Conservation (phyloP, 768 basidiomycete species). For the Dacryopinax primogenitus region DNA sequence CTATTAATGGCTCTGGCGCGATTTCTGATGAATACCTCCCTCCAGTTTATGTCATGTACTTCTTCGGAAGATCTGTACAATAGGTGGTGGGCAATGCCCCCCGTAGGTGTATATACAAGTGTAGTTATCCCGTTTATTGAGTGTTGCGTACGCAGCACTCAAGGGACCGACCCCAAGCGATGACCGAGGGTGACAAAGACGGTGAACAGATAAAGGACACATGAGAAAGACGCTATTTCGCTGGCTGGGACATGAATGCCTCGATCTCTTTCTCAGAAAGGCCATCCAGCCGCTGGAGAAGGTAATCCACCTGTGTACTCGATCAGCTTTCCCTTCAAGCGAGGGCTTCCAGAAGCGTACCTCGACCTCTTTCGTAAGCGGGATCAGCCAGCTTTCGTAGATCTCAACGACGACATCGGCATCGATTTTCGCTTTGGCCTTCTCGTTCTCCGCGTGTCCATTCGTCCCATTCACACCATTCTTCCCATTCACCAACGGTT, state of each 20-base stretch:
- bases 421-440: conserved; percentile 55
- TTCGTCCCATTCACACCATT: conserved; percentile 14
- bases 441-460: conserved; percentile 18
- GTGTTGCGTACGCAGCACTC: neutral
- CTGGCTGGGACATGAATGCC: conserved; percentile 29
- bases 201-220: neutral
- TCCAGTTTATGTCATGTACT: neutral
- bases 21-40: neutral
- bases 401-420: conserved; percentile 85
- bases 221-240: neutral
- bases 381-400: conserved; percentile 92
- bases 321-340: conserved; percentile 6
- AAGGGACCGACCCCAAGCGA: neutral
- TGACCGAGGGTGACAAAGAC: neutral
- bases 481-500: conserved; percentile 28
- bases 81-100: neutral
- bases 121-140: neutral
- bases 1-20: no score
- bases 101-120: neutral
- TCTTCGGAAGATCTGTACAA: neutral
- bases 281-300: conserved; percentile 79
- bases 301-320: conserved; percentile 70
- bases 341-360: conserved; percentile 32
- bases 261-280: conserved; percentile 71
- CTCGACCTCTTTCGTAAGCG: conserved; percentile 96